These are phyloP conservation scores for Sphagnum fallax DNA, from an alignment of 228 moss, liverwort and hornwort genomes.

Conservation along the genomic window DNA sequence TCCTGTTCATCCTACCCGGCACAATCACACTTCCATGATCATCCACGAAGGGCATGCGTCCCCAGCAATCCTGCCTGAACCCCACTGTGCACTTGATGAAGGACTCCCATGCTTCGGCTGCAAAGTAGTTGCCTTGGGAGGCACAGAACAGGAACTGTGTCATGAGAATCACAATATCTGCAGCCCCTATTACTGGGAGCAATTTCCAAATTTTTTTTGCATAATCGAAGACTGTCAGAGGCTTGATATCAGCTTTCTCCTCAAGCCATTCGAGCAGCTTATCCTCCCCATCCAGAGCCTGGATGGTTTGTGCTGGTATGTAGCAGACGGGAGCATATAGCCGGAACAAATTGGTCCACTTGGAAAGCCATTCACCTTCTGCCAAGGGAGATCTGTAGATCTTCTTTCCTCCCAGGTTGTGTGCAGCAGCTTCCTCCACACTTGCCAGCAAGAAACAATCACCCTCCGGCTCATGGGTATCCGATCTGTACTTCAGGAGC, in stretches of 20 bases:
- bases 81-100: background rate
- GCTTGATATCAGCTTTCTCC: background rate
- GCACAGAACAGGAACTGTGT: slow-evolving; percentile 6
- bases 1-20: background rate
- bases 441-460: slow-evolving; percentile 5
- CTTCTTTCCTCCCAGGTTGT: background rate
- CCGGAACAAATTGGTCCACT: slow-evolving; percentile 3
- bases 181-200: background rate
- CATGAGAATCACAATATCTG: slow-evolving; percentile 2
- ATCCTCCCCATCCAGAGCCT: background rate
- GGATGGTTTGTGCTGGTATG: background rate
- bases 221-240: background rate
- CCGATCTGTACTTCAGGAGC: too few species aligned
- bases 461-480: background rate
- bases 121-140: background rate
- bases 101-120: background rate
- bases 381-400: background rate
- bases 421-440: background rate
- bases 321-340: background rate
- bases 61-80: background rate
- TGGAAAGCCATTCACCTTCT: background rate
- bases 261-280: background rate
- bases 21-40: background rate
- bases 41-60: slow-evolving; percentile 2
- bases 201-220: too few species aligned